phyloP scores from a whole-genome alignment of 2,329 filamentous ascomycete genomes.

The Penicillium digitatum region DNA sequence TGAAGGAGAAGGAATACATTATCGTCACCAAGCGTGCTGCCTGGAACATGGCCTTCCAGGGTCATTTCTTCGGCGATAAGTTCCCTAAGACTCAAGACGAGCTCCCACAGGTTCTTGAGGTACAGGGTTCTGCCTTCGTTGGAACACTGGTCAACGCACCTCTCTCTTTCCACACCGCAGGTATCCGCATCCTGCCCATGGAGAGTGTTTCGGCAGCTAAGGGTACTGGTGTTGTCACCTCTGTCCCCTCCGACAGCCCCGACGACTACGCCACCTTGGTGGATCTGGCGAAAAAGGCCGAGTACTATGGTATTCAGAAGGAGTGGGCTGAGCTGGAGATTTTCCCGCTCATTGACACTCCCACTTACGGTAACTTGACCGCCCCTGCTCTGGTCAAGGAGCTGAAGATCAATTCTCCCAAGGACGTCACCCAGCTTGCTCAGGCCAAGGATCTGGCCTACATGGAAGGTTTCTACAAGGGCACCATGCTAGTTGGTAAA shows the following conservation, averaged over 20 bases:
- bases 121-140: conserved; percentile 74
- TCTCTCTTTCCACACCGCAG: conserved; percentile 76
- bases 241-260: conserved; percentile 89
- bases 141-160: conserved; percentile 89
- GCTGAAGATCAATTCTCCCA: conserved; percentile 94
- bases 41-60: conserved; percentile 95
- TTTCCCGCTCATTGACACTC: conserved; percentile 82
- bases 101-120: conserved; percentile 68
- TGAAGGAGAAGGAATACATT: conserved; percentile 73
- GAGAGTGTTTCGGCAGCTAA: conserved; percentile 87
- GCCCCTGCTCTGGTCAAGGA: conserved; percentile 82
- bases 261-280: conserved; percentile 89
- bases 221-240: conserved; percentile 94
- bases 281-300: conserved; percentile 89
- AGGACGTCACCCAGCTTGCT: conserved; percentile 83
- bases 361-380: conserved; percentile 77
- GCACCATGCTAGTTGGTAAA: conserved; percentile 80
- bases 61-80: conserved; percentile 62
- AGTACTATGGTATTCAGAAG: conserved; percentile 93
- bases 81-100: conserved; percentile 62
- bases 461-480: conserved; percentile 97
- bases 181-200: conserved; percentile 90
- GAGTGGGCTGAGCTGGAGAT: conserved; percentile 94
- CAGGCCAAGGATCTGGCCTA: conserved; percentile 96
- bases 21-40: conserved; percentile 77